Percentiles rank a stretch among this genome's conserved stretches.
These are phyloP conservation scores for Verticillium albo-atrum DNA, from an alignment of 2,329 filamentous ascomycete genomes.

Conservation along the genomic window DNA sequence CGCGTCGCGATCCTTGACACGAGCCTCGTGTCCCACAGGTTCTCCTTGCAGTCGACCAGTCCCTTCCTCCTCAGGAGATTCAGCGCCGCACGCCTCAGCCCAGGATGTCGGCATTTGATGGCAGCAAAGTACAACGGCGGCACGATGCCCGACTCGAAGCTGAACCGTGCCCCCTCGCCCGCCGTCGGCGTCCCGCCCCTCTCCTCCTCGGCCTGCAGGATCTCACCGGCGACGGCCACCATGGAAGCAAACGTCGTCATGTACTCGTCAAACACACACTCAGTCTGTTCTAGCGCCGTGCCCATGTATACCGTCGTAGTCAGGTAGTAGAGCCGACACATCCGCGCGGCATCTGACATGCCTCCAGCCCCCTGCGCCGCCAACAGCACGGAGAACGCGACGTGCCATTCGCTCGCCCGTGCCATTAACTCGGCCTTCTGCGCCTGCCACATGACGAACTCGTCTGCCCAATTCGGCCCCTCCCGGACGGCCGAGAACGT, in stretches of 20 bases:
- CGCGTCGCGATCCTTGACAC: constrained; percentile 26
- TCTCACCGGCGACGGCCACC: constrained; percentile 22
- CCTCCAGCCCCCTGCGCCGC: constrained; percentile 10
- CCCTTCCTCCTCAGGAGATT: constrained; percentile 26
- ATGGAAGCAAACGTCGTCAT: constrained; percentile 29
- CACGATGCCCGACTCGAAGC: constrained; percentile 37
- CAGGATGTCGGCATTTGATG: constrained; percentile 34
- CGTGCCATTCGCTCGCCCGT: constrained; percentile 21
- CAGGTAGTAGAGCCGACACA: constrained; percentile 33
- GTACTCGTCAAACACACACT: constrained; percentile 30
- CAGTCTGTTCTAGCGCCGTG: constrained; percentile 20
- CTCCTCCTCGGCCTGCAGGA: constrained; percentile 4
- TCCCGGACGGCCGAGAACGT: constrained; percentile 14
- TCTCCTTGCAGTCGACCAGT: constrained; percentile 28
- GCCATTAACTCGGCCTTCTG: not conserved
- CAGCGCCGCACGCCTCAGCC: constrained; percentile 31
- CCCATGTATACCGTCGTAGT: constrained; percentile 26
- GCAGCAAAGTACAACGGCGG: constrained; percentile 36
- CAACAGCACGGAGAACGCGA: constrained; percentile 22
- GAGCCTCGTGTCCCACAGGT: constrained; percentile 30
- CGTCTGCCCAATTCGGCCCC: not conserved
- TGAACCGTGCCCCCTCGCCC: constrained; percentile 22
- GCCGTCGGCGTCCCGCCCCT: constrained; percentile 2
- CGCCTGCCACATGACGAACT: not conserved
- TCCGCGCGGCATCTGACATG: constrained; percentile 13